Evolutionary conservation across 257 asterid species (phyloP).

Genomic region (Solanum tarijense): DNA sequence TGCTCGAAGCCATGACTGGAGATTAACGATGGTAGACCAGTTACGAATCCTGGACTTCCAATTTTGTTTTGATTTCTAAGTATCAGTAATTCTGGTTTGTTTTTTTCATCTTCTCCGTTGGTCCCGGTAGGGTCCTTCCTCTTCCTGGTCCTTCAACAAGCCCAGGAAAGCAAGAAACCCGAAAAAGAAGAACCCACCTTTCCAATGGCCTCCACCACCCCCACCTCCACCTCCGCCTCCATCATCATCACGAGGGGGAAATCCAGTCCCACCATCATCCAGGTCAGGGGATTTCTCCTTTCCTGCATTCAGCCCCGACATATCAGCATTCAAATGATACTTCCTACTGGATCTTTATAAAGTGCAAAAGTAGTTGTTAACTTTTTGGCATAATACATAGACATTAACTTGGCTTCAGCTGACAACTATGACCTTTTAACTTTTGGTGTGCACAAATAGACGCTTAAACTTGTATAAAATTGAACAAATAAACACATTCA

Average conservation of each 20-base stretch:
- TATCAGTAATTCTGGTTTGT: neutral
- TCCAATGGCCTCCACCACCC: conserved; percentile 69
- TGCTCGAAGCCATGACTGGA: neutral
- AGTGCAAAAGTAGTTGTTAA: neutral
- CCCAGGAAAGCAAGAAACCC: conserved; percentile 70
- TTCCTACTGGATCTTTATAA: neutral
- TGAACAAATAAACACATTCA: too few species aligned
- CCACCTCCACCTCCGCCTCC: conserved; percentile 86
- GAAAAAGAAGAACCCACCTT: conserved; percentile 82
- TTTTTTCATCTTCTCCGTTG: conserved; percentile 27
- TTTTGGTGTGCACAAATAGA: too few species aligned
- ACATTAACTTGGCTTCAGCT: too few species aligned
- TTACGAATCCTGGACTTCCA: neutral
- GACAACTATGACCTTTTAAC: too few species aligned
- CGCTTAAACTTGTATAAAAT: too few species aligned
- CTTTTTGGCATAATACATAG: too few species aligned
- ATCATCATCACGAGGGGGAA: conserved; percentile 83
- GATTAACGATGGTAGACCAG: neutral
- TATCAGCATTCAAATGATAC: neutral
- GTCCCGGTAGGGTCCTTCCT: conserved; percentile 39
- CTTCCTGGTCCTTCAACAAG: conserved; percentile 57
- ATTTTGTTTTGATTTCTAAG: neutral
- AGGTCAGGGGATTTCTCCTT: conserved; percentile 82
- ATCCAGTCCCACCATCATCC: conserved; percentile 82
- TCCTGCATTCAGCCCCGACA: conserved; percentile 27